Base-by-base conservation (phyloP, 805 yeast genomes). In the Kodamaea sagamina region DNA sequence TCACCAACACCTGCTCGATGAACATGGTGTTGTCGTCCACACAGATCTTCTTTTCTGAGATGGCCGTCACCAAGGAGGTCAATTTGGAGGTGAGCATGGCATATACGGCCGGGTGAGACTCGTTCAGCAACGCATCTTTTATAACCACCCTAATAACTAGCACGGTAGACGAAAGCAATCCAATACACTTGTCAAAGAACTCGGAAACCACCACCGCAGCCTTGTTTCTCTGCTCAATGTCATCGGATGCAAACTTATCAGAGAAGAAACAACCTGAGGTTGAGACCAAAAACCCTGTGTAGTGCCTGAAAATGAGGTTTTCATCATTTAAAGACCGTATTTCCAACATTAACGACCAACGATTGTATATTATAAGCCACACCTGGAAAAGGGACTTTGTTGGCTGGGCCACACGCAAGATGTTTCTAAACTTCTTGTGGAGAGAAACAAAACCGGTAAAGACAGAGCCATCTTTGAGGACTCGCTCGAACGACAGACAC, bases 381-480 rank as follows among this genome's bases (percentile, higher is more conserved):
- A 66, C 67, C 36, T 67, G 66, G 43, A 55, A 65, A 17, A 71
- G 53, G 2, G 77, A 70, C 7, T 47, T 64, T 39, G 65, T 71
- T 47, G 67, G 79, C 46, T 47, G 61, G 29, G 49, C 63, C 47
- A 50, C 65, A 47, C 39, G 65, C 52, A 53, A 63, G 22, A 62
- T 54, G 40, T 45, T 59, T 56, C 86, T 72, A 41, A 85, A 62
- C 46, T 80, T 76, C 56, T 85, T 84, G 54, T 86, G 89, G 26
- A 85, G 71, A 0, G 95, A 89, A 21, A 84, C 81, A 15, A 82
- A 73, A 21, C 93, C 90, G 0, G 86, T 80, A 31, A 84, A 77
- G 1, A 82, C 75, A 16, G 67, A 64, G 16, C 71, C 76, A 47
- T 83, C 89, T 5, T 75, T 61, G 2, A 77, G 62, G 36, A 86